Conservation (phyloP, 768 basidiomycete species). For the Tricholoma bakamatsutake region DNA sequence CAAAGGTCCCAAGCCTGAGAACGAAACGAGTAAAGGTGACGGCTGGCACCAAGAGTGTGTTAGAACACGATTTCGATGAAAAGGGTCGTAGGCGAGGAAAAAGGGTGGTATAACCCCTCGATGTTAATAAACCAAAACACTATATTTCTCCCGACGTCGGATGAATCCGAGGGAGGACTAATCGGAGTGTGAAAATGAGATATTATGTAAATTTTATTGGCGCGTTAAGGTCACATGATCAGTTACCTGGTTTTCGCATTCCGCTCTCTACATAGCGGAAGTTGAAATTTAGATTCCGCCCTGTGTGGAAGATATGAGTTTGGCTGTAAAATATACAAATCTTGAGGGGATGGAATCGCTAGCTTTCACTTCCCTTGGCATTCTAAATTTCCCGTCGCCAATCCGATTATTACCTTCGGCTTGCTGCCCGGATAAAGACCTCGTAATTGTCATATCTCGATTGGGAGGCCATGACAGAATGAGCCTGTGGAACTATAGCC, state of each 20-base stretch:
- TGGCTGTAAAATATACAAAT: background rate
- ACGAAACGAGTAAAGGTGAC: conserved; percentile 30
- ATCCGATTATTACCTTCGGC: conserved; percentile 56
- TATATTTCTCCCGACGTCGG: no score
- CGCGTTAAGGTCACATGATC: no score
- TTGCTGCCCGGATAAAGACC: conserved; percentile 84
- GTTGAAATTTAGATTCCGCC: no score
- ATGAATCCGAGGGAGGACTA: no score
- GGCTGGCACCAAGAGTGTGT: conserved; percentile 32
- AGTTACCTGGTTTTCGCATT: no score
- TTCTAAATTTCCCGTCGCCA: conserved; percentile 48
- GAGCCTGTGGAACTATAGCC: conserved; percentile 71
- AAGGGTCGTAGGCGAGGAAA: conserved; percentile 18
- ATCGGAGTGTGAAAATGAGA: no score
- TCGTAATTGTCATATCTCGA: conserved; percentile 61
- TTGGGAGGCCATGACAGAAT: conserved; percentile 64
- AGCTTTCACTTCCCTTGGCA: conserved; percentile 53
- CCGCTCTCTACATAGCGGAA: no score
- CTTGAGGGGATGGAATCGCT: conserved; percentile 31
- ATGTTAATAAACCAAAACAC: background rate
- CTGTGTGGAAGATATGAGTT: no score
- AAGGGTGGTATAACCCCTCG: background rate
- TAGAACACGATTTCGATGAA: conserved; percentile 56
- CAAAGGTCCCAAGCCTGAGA: conserved; percentile 22
- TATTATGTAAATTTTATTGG: no score